Conservation (phyloP, 2,329 filamentous ascomycete genomes). For the Fusarium hainanense region DNA sequence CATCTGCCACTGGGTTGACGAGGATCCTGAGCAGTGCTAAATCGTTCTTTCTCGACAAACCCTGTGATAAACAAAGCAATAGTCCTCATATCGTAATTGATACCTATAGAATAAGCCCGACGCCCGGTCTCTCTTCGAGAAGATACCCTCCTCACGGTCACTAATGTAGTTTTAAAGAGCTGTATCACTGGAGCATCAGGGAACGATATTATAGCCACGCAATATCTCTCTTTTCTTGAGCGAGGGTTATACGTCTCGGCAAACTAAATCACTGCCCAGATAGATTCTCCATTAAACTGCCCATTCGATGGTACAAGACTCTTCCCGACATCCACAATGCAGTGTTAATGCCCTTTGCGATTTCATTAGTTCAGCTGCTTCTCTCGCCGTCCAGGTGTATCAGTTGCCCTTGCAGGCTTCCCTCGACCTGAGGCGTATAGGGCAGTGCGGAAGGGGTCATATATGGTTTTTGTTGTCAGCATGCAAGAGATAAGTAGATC, state of each 20-base stretch:
- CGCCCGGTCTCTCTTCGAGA: too few species aligned
- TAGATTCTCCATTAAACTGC: too few species aligned
- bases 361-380: neutral
- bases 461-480: neutral
- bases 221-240: neutral
- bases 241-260: neutral
- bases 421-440: neutral
- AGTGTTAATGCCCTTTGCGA: too few species aligned
- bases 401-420: neutral
- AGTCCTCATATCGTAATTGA: neutral
- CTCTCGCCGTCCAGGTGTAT: slow-evolving; percentile 1
- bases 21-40: neutral
- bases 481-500: neutral
- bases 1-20: neutral
- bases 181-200: neutral
- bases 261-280: neutral
- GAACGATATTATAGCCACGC: neutral
- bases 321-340: neutral
- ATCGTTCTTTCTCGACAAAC: neutral
- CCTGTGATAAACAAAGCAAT: neutral
- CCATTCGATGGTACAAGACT: neutral
- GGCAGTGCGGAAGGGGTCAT: neutral
- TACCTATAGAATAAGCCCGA: neutral
- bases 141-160: neutral
- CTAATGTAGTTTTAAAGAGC: neutral